Evolutionary conservation across 2,329 filamentous ascomycete species (phyloP).

Genomic region (Fusarium mexicanum): DNA sequence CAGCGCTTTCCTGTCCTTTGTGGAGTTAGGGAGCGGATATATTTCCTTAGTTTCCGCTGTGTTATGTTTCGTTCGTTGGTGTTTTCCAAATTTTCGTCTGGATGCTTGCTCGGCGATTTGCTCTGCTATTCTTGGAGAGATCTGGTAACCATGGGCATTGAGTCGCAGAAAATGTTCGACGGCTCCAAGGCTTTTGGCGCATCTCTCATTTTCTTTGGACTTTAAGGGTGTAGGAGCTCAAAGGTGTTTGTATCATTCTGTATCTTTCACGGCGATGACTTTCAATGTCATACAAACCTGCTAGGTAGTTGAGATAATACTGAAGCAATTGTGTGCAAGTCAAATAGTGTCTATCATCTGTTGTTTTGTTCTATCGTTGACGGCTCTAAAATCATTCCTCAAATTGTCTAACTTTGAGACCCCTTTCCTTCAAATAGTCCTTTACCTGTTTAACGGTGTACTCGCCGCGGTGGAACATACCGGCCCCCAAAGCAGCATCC

Average conservation of each 20-base stretch:
- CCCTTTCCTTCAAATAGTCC: constrained; percentile 76
- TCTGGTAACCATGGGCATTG: constrained; percentile 34
- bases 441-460: constrained; percentile 97
- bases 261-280: constrained; percentile 11
- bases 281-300: constrained; percentile 3
- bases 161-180: constrained; percentile 29
- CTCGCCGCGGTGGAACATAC: constrained; percentile 97
- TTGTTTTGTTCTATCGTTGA: constrained; percentile 13
- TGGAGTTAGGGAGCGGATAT: constrained; percentile 33
- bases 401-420: constrained; percentile 81
- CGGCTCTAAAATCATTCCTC: constrained; percentile 61
- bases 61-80: constrained; percentile 26
- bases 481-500: constrained; percentile 92
- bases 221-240: constrained; percentile 27
- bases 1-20: constrained; percentile 22
- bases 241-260: constrained; percentile 19
- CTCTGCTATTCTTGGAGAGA: constrained; percentile 22
- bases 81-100: constrained; percentile 28
- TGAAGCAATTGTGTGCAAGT: constrained; percentile 10
- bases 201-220: constrained; percentile 18
- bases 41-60: constrained; percentile 32
- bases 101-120: constrained; percentile 15
- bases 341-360: constrained; percentile 3
- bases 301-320: constrained; percentile 26
- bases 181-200: constrained; percentile 22